Base-by-base conservation (phyloP, 139 green algal genomes). In the Tetradesmus lagerheimii region DNA sequence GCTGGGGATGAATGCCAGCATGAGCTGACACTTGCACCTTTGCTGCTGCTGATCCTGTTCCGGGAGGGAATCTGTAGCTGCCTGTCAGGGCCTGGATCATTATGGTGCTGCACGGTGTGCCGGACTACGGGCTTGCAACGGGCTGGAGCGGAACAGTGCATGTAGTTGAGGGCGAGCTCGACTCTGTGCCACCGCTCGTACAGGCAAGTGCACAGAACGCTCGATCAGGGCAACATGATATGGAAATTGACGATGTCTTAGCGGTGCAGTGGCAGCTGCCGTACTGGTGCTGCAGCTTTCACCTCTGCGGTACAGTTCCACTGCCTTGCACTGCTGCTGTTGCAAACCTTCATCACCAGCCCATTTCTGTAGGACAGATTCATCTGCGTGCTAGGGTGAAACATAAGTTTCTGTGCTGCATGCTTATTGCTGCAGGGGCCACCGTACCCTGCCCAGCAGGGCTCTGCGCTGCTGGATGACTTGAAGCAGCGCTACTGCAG, bases 401-500 rank as follows among this genome's bases (percentile, higher is more conserved):
- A 25, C 4, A 27, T 11, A 9, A n/a, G 45, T 29, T 2, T 27
- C 34, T 41, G 25, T 15, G 34, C 27, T 80, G 23, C 76, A 53
- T 16, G 35, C 2, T 78, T 11, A 11, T 4, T 78, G 35, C 76
- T 47, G 76, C 83, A 88, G 83, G 83, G 62, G 31, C 83, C 83
- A 2, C 83, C 83, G 12, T 88, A 88, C 38, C 83, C 83, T 31
- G 81, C 83, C n/a, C 41, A 83, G 12, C 37, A 91, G 8, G 39
- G 62, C 35, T 62, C 47, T 20, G 85, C 92, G 14, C 64, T 77
- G 0, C 92, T 92, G 34, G 35, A 89, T 53, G 90, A 94, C 34
- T 67, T 95, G n/a, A 57, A 79, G 38, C 39, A 92, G 25, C 74
- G 79, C 18, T 74, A 83, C 8, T 43, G 71, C 71, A 77, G 29